phyloP scores from a whole-genome alignment of 352 stramenopile genomes.

The Blastocystis sp. region DNA sequence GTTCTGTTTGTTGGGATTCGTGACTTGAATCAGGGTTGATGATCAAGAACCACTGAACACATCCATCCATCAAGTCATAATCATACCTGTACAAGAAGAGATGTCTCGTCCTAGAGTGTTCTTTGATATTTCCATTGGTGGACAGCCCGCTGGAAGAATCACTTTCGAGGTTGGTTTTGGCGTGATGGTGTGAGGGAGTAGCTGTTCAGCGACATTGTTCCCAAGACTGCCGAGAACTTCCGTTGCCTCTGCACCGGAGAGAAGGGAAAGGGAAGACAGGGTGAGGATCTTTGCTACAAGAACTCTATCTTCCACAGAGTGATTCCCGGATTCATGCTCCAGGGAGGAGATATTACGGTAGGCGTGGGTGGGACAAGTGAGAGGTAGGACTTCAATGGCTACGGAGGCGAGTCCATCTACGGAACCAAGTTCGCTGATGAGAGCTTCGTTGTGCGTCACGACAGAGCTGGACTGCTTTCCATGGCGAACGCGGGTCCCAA shows the following conservation, averaged over 20 bases:
- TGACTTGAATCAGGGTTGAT: neutral
- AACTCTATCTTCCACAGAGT: constrained; percentile 79
- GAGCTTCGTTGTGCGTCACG: constrained; percentile 85
- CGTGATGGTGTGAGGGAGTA: neutral
- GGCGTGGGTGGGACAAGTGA: constrained; percentile 59
- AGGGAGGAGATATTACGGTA: constrained; percentile 90
- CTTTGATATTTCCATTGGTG: constrained; percentile 87
- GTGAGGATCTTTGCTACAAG: constrained; percentile 74
- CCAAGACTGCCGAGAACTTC: constrained; percentile 98
- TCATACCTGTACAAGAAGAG: neutral
- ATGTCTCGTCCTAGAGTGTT: constrained; percentile 78
- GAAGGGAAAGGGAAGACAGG: constrained; percentile 73
- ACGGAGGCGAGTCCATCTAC: constrained; percentile 64
- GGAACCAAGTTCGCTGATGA: constrained; percentile 74
- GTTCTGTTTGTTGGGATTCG: neutral
- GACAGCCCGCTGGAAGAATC: constrained; percentile 73
- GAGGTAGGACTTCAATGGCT: constrained; percentile 53
- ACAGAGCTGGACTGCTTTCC: constrained; percentile 79
- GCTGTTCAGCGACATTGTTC: constrained; percentile 73
- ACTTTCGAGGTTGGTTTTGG: constrained; percentile 49
- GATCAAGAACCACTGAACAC: neutral
- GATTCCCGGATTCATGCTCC: constrained; percentile 83
- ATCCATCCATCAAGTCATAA: neutral
- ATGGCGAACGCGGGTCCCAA: constrained; percentile 88
- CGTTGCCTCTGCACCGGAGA: constrained; percentile 86